These are phyloP conservation scores for Starmera stellimalicola DNA, from an alignment of 1,139 yeast genomes.

Conservation along the genomic window DNA sequence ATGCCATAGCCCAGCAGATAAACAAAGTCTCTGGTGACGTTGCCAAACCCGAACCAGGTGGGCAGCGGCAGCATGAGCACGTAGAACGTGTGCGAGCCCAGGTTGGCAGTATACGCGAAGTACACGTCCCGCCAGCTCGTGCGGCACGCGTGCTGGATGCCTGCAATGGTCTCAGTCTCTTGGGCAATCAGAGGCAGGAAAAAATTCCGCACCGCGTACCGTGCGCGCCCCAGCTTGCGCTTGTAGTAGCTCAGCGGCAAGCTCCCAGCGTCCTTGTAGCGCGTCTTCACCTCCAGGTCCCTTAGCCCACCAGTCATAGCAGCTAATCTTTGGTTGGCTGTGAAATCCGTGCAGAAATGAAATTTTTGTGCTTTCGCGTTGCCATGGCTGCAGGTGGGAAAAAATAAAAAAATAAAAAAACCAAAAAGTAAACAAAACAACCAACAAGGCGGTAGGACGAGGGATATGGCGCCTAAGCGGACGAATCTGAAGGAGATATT, in stretches of 20 bases:
- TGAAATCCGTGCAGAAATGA: too few species aligned
- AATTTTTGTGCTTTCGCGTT: too few species aligned
- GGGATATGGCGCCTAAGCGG: background rate
- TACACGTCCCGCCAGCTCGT: constrained; percentile 53
- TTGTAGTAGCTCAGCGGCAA: constrained; percentile 58
- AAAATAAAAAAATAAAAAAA: too few species aligned
- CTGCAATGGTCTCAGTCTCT: constrained; percentile 58
- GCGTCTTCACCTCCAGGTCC: constrained; percentile 20
- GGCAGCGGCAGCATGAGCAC: constrained; percentile 82
- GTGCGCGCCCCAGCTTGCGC: constrained; percentile 42
- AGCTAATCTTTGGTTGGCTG: too few species aligned
- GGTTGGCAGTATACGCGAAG: constrained; percentile 82
- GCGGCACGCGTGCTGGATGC: constrained; percentile 45
- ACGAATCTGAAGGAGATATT: background rate
- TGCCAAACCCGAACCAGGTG: constrained; percentile 69
- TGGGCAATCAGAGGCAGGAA: constrained; percentile 51
- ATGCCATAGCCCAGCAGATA: constrained; percentile 80
- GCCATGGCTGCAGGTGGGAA: too few species aligned
- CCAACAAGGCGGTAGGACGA: too few species aligned
- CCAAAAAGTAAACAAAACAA: too few species aligned
- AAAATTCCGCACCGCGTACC: constrained; percentile 48
- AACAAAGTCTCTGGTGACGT: constrained; percentile 59
- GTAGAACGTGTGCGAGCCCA: constrained; percentile 91
- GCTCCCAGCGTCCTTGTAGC: constrained; percentile 59
- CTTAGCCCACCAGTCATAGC: too few species aligned